Evolutionary conservation across 768 basidiomycete genomes (phyloP), one percentile per base, ranked within the genome.

Genomic region (Russula foetens): DNA sequence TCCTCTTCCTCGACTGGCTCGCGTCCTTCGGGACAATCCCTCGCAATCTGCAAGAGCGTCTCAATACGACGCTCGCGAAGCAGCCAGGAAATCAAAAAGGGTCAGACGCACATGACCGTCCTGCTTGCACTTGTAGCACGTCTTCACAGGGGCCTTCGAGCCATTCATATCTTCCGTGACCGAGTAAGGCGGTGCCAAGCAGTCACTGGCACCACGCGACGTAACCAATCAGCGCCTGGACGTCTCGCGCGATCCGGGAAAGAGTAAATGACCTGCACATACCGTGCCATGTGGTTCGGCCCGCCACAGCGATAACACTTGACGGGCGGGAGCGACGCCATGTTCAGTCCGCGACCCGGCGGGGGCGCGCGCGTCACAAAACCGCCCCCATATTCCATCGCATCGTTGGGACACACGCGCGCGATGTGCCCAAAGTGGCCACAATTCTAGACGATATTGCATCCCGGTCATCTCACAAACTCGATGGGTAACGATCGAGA

Each of bases 251-350:
- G 35, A 35, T n/a, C n/a, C n/a, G n/a, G n/a, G n/a, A n/a, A n/a
- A n/a, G n/a, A n/a, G n/a, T n/a, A n/a, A n/a, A n/a, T n/a, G n/a
- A 33, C 31, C 12, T 1, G 19, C 15, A 50, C 49, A 23, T 71
- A 88, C 88, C 81, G 84, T 14, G 90, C 90, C 80, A 90, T 83
- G 70, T 92, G 90, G 75, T 94, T 95, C 15, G 88, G 84, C 29
- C 90, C 90, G 48, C 91, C 90, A 69, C 93, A 96, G 52, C 88
- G 84, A 72, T 89, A 94, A 69, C 92, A 96, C 73, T 89, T 91
- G 53, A 94, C 85, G 19, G 88, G 86, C 53, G 88, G 88, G 51
- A 91, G 75, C 50, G 87, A 82, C 23, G 88, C 85, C 17, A 82
- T 86, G 69, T 91, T 89, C 64, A 91, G 74, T 28, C 76, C 79